These are phyloP conservation scores for Pelargonium australe DNA, from an alignment of 441 rosid genomes.

Conservation along the genomic window DNA sequence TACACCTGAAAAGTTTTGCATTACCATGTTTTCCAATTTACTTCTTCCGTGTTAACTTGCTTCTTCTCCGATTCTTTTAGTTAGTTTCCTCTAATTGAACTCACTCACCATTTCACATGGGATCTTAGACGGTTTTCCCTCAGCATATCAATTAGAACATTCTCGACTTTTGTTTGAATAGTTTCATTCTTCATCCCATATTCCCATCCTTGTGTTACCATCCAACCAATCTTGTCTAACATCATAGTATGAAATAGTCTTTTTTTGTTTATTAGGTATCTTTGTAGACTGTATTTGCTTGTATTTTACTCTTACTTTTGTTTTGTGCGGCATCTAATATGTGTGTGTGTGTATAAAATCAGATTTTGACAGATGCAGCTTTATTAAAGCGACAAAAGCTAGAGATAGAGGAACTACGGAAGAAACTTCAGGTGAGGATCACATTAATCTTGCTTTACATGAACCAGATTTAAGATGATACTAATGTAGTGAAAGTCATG, in stretches of 20 bases:
- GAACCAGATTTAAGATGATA: conserved; percentile 13
- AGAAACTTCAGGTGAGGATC: conserved; percentile 68
- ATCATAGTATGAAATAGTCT: neutral
- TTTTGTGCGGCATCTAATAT: conserved; percentile 18
- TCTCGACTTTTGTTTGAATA: too few relatives aligned
- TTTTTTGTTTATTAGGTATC: neutral
- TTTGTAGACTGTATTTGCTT: neutral
- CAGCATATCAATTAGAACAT: too few relatives aligned
- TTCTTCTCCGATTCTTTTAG: too few relatives aligned
- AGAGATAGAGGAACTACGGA: conserved; percentile 83
- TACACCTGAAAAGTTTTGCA: too few relatives aligned
- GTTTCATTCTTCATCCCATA: too few relatives aligned
- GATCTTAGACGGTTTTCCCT: too few relatives aligned
- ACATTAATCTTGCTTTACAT: neutral
- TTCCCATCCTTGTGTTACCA: too few relatives aligned
- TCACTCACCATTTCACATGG: too few relatives aligned
- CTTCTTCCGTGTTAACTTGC: too few relatives aligned
- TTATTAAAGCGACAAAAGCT: conserved; percentile 78
- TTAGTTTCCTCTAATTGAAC: too few relatives aligned
- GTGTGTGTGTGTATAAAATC: conserved; percentile 15
- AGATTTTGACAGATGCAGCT: conserved; percentile 95
- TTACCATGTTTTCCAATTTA: too few relatives aligned
- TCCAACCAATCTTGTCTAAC: too few relatives aligned
- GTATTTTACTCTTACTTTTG: neutral
- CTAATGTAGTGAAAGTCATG: conserved; percentile 22